Percentiles rank a stretch among this genome's conserved stretches.
Evolutionary conservation across 495 filamentous ascomycete genomes (phyloP).

Genomic region (Clavariopsis aquatica): DNA sequence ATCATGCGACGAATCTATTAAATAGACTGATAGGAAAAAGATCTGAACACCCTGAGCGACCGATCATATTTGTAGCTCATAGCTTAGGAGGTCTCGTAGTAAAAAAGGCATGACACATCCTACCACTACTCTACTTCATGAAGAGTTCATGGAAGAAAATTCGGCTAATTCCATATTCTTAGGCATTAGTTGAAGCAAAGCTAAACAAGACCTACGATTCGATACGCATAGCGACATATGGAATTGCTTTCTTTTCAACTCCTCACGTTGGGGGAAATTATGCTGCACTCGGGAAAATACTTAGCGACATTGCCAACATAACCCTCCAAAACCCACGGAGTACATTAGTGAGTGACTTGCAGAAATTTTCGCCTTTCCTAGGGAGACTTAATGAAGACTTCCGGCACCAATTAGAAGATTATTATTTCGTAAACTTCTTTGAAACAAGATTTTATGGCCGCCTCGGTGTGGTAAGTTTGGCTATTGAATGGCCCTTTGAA

Average conservation of each 20-base stretch:
- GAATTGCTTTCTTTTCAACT: slow-evolving; percentile 11
- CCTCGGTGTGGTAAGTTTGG: neutral
- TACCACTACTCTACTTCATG: neutral
- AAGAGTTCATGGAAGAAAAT: neutral
- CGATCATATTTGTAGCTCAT: slow-evolving; percentile 8
- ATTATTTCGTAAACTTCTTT: slow-evolving; percentile 8
- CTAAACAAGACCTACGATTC: neutral
- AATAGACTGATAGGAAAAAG: neutral
- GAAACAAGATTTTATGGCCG: neutral
- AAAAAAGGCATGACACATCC: slow-evolving; percentile 6
- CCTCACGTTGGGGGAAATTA: slow-evolving; percentile 6
- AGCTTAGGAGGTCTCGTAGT: slow-evolving; percentile 10
- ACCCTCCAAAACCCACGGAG: neutral
- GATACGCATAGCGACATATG: neutral
- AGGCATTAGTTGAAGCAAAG: slow-evolving; percentile 13
- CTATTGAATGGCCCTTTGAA: neutral
- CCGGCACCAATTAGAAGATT: slow-evolving; percentile 12
- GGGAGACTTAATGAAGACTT: slow-evolving; percentile 8
- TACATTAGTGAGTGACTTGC: neutral
- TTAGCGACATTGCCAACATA: neutral
- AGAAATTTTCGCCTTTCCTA: neutral
- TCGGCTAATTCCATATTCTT: neutral
- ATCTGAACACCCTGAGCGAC: neutral
- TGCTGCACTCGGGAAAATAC: neutral
- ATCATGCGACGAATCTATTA: slow-evolving; percentile 2